Evolutionary conservation across 2,329 filamentous ascomycete species (phyloP), one percentile per base, ranked within the genome.

Genomic region (Curvularia eragrostidis): DNA sequence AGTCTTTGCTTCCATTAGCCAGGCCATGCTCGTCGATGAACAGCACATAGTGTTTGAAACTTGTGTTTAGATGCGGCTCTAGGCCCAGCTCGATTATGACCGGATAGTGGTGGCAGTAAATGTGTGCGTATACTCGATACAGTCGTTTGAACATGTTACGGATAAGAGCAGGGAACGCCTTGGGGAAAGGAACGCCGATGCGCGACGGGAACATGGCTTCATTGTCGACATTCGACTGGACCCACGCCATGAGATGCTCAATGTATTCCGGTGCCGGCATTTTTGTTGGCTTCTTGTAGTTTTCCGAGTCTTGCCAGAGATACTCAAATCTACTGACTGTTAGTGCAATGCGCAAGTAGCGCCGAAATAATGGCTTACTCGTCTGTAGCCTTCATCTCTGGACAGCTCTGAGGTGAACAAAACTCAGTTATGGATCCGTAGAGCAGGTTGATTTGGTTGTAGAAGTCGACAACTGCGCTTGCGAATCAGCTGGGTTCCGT

Each of bases 331-430:
- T 94, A 26, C 38, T 0, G 1, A 5, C 3, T 58, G 48, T 68
- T 39, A 69, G 48, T 5, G 15, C 26, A 9, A 18, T 19, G 32
- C 13, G 7, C n/a, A 26, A 6, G 15, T 12, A 9, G 13, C 8
- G 21, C 5, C 23, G 18, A 19, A 9, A 15, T 13, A 23, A 6
- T 10, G 18, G 30, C 32, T 21, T 84, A 95, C 90, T 99, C 95
- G 80, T 99, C 96, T 9, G 95, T 99, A n/a, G 95, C 95, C 80
- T 99, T 99, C 95, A 99, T 99, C 81, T 98, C 95, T 0, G 95
- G 95, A 77, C 95, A 99, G 64, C 93, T 93, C 76, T 95, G 90
- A 30, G 95, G 94, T 24, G 95, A 98, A 83, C 95, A 99, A 80
- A 99, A 99, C 76, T 99, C 95, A 59, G 95, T 99, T 75, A 99